phyloP scores from a whole-genome alignment of 2,329 filamentous ascomycete genomes.

The Microsporum ferrugineum region DNA sequence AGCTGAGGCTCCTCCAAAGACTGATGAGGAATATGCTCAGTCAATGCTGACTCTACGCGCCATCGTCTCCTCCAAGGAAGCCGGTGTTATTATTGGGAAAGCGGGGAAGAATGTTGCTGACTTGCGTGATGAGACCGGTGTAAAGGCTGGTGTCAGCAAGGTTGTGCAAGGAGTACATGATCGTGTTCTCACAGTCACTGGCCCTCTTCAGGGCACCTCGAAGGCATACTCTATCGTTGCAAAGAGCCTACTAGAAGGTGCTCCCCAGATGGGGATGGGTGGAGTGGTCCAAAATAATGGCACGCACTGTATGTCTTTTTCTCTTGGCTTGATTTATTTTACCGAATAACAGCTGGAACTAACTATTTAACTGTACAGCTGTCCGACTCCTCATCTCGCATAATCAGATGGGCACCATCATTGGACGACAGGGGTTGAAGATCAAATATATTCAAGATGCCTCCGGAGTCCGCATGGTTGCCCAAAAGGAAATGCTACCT shows the following conservation, averaged over 20 bases:
- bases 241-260: constrained; percentile 80
- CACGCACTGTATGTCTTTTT: constrained; percentile 69
- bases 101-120: constrained; percentile 97
- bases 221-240: constrained; percentile 91
- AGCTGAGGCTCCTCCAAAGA: constrained; percentile 71
- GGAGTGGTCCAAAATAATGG: constrained; percentile 76
- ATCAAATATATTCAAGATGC: constrained; percentile 99
- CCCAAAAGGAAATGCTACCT: constrained; percentile 98
- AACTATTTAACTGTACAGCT: constrained; percentile 43
- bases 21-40: constrained; percentile 91
- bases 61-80: constrained; percentile 97
- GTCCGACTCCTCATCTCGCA: constrained; percentile 97
- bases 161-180: constrained; percentile 96
- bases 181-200: constrained; percentile 89
- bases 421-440: constrained; percentile 89
- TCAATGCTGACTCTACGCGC: constrained; percentile 88
- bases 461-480: constrained; percentile 96
- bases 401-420: constrained; percentile 99
- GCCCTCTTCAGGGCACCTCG: constrained; percentile 74
- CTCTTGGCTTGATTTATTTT: not conserved
- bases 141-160: constrained; percentile 97
- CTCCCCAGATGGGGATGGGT: constrained; percentile 91
- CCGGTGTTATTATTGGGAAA: constrained; percentile 97
- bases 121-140: constrained; percentile 90
- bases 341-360: constrained; percentile 2